Percentiles rank a stretch among this genome's conserved stretches.
These are phyloP conservation scores for Naganishia onofrii DNA, from an alignment of 768 basidiomycete genomes.

Conservation along the genomic window DNA sequence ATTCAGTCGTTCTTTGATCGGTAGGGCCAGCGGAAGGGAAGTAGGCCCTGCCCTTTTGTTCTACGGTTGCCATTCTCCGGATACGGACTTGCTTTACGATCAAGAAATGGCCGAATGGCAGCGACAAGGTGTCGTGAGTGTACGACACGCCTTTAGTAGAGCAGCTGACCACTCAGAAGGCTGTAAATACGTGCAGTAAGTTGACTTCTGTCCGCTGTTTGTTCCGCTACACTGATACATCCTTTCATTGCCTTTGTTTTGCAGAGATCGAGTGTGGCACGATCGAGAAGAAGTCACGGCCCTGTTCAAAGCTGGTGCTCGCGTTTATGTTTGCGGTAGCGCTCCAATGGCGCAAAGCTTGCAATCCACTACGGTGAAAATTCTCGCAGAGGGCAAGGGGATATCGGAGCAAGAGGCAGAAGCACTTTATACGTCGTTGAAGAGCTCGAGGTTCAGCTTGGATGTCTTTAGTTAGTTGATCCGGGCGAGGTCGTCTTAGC, in stretches of 20 bases:
- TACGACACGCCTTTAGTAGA: constrained; percentile 57
- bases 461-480: constrained; percentile 56
- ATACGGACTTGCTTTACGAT: constrained; percentile 56
- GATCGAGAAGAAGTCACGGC: constrained; percentile 53
- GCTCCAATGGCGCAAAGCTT: constrained; percentile 54
- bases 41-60: constrained; percentile 56
- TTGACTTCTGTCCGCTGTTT: constrained; percentile 18
- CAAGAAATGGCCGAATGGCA: constrained; percentile 57
- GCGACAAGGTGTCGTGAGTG: constrained; percentile 55
- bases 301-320: constrained; percentile 49
- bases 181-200: constrained; percentile 55
- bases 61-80: constrained; percentile 57
- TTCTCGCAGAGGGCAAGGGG: constrained; percentile 46
- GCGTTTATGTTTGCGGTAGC: constrained; percentile 58
- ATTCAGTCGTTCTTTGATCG: neutral
- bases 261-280: constrained; percentile 55
- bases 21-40: constrained; percentile 52
- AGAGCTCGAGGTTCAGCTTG: constrained; percentile 55
- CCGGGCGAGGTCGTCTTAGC: too few species aligned
- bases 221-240: constrained; percentile 7
- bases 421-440: constrained; percentile 50
- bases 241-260: neutral
- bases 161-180: constrained; percentile 46
- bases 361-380: constrained; percentile 52
- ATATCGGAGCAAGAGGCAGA: constrained; percentile 48